phyloP scores from a whole-genome alignment of 139 green algal species.

The Chlorella vulgaris region DNA sequence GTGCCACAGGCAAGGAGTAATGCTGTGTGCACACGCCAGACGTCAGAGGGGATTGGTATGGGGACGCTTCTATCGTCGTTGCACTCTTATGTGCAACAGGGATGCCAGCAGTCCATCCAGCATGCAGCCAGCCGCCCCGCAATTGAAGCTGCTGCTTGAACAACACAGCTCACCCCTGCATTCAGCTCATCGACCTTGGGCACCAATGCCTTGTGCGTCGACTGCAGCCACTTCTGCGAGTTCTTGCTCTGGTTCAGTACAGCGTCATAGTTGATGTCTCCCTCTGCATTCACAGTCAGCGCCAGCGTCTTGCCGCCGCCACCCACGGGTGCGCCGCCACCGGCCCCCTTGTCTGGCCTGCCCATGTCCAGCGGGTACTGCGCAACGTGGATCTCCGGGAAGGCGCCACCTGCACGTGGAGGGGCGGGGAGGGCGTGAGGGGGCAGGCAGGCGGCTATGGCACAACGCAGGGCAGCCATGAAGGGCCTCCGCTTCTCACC shows the following conservation, averaged over 20 bases:
- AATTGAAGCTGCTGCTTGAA: too few species aligned
- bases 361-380: constrained; percentile 97
- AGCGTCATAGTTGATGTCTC: constrained; percentile 87
- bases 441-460: neutral
- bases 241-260: constrained; percentile 85
- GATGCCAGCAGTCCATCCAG: too few species aligned
- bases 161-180: constrained; percentile 46
- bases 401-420: constrained; percentile 61
- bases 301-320: constrained; percentile 68
- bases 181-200: constrained; percentile 84
- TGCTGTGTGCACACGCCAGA: too few species aligned
- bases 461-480: neutral
- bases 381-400: constrained; percentile 88
- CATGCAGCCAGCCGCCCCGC: too few species aligned
- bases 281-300: constrained; percentile 78
- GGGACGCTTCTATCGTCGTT: too few species aligned
- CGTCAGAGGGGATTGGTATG: too few species aligned
- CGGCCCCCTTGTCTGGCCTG: constrained; percentile 50
- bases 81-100: too few species aligned
- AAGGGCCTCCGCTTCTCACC: constrained; percentile 41
- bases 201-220: constrained; percentile 81
- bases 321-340: constrained; percentile 32
- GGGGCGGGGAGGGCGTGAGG: neutral
- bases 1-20: too few species aligned
- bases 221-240: constrained; percentile 71